Base-by-base conservation (phyloP, 495 filamentous ascomycete species). In the Hypoxylon rickii region DNA sequence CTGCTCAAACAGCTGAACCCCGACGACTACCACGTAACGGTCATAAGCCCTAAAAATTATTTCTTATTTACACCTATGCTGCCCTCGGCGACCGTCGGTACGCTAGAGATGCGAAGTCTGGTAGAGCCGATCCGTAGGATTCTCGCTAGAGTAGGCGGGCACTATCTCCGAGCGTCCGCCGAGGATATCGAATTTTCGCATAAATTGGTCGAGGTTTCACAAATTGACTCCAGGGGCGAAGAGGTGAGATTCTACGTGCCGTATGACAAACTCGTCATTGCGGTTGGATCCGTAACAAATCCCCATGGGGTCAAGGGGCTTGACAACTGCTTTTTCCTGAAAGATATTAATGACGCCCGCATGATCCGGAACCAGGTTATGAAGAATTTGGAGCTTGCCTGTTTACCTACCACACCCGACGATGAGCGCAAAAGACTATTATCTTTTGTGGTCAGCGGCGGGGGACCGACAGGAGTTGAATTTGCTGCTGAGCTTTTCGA, bases 61-160 rank as follows among this genome's bases (percentile, higher is more conserved):
- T 99, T 99, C 74, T 71, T 97, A 31, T 99, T 97, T 70, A 97
- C 95, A 1, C 95, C 95, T 2, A 96, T 99, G 89, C 78, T 99
- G 16, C 95, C 95, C 1, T 93, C 89, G 16, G 95, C 93, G 6
- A 99, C 95, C 0, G 95, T 99, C 19, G 95, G 95, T 0, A 99
- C 95, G 0, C 72, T 99, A 50, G 94, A 96, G 60, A 78, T 97
- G 61, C 79, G 91, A 60, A 94, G 90, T 18, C 73, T 99, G 57
- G 89, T 96, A 15, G 95, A 99, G 72, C 95, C 95, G 1, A 89
- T 99, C 42, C 80, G 95, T 38, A 82, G 89, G 7, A 94, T 97
- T 43, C 80, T 96, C 18, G 73, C 81, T 34, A 78, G 83, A 44
- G 81, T 96, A 2, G 80, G 82, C 39, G 95, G 95, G 12, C 95